These are phyloP conservation scores for Rubroboletus pulcherrimus DNA, from an alignment of 768 basidiomycete species.

Conservation along the genomic window DNA sequence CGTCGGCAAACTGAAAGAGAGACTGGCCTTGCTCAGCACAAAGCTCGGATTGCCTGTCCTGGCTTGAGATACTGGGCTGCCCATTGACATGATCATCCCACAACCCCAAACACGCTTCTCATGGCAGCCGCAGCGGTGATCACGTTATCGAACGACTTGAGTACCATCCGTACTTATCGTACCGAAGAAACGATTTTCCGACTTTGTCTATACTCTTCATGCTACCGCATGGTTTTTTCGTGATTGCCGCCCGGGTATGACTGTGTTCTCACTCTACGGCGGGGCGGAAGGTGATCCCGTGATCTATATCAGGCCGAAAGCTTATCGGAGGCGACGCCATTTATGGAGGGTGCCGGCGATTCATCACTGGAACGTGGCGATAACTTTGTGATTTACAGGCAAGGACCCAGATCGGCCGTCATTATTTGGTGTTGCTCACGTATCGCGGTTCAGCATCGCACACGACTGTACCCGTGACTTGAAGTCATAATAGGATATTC, in stretches of 20 bases:
- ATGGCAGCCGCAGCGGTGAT: neutral
- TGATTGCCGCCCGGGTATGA: neutral
- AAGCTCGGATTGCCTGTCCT: constrained; percentile 32
- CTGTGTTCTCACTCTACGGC: neutral
- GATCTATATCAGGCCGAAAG: neutral
- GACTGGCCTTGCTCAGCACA: constrained; percentile 30
- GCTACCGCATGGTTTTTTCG: neutral
- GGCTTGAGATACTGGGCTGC: neutral
- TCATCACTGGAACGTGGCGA: neutral
- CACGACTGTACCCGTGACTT: neutral
- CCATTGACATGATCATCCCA: neutral
- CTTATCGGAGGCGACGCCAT: neutral
- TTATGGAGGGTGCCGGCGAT: neutral
- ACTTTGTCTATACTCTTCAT: neutral
- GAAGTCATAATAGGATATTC: neutral
- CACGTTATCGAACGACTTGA: neutral
- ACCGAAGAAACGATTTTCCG: neutral
- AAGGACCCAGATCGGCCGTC: neutral
- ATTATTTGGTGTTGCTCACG: neutral
- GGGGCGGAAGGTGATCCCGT: neutral
- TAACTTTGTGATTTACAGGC: neutral
- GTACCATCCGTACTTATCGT: neutral
- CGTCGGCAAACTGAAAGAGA: constrained; percentile 36
- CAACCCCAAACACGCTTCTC: neutral
- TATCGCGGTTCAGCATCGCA: neutral